Evolutionary conservation across 1,139 yeast species (phyloP).

Genomic region (Candida smagusa): DNA sequence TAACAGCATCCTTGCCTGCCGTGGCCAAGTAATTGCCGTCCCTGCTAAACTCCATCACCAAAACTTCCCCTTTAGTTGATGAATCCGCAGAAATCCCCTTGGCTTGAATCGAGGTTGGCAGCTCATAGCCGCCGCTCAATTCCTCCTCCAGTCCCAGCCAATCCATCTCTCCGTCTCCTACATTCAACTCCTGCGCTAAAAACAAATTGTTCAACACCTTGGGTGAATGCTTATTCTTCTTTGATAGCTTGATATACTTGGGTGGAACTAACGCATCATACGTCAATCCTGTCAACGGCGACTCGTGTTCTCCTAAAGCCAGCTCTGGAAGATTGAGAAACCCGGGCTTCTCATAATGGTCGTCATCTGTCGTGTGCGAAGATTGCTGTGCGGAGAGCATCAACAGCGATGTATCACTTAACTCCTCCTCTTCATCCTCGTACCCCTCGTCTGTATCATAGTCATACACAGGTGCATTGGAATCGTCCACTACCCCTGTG

Average conservation of each 20-base stretch:
- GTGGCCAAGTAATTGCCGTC: constrained; percentile 85
- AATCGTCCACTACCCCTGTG: constrained; percentile 10
- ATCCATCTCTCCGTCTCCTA: constrained; percentile 6
- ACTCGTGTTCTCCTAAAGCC: constrained; percentile 5
- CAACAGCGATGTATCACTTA: constrained; percentile 6
- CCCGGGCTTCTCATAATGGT: neutral
- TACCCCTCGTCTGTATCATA: constrained; percentile 12
- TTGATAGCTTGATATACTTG: constrained; percentile 48
- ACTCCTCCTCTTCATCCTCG: constrained; percentile 6
- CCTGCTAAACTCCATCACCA: constrained; percentile 67
- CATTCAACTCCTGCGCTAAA: constrained; percentile 72
- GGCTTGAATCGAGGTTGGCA: too few relatives aligned
- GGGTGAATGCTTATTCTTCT: constrained; percentile 44
- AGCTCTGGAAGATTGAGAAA: constrained; percentile 2
- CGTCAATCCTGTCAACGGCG: constrained; percentile 32
- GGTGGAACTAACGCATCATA: constrained; percentile 47
- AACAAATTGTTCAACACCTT: constrained; percentile 55
- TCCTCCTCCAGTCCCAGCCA: neutral
- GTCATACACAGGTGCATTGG: constrained; percentile 10
- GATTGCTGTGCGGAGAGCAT: constrained; percentile 2
- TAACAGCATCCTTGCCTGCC: constrained; percentile 70
- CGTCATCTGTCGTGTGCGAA: neutral
- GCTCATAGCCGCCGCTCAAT: neutral
- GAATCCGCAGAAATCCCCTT: neutral
- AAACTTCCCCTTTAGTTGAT: constrained; percentile 45